Base-by-base conservation (phyloP, 441 rosid genomes). In the Euphorbia corollata region DNA sequence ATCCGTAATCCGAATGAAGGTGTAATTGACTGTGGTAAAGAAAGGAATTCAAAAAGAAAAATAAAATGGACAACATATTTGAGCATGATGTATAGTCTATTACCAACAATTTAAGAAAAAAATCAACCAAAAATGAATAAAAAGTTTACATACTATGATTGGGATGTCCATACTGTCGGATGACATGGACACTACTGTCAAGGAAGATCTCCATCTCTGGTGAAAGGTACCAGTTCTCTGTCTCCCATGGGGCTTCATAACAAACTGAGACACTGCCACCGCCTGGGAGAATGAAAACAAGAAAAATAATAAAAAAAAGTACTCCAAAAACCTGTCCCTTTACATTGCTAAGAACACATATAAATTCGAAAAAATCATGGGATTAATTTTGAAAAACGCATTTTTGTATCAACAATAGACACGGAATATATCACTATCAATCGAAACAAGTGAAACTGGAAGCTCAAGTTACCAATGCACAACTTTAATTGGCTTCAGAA, bases 171-270 rank as follows among this genome's bases (percentile, higher is more conserved):
- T 32, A 18, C 8, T 39, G 24, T 32, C 53, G 22, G 66, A 38
- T 34, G 74, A 58, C 77, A 67, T 62, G 58, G 77, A 57, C 48
- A 50, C 45, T 8, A 69, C 71, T n/a, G 61, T 50, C n/a, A 48
- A 18, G 0, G 71, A 69, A 67, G 27, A 16, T 7, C 59, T 59
- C 36, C 45, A 30, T 48, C 48, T 63, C 39, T 23, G 64, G 7
- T 5, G n/a, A 47, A 19, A 22, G 27, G 58, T 39, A 27, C 27
- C 2, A 59, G 30, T 39, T 55, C 68, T 71, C 32, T 27, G 73
- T 53, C 0, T 70, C 36, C 58, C 48, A 43, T 47, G 23, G 23
- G 32, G 32, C 32, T 27, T 27, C 32, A 27, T 27, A 27, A 27
- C 32, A 27, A 36, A 5, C 41, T 6, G 41, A 36, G 41, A 36